These are phyloP conservation scores for Chlamydomonas sp. DNA, from an alignment of 139 green algal genomes.

Conservation along the genomic window DNA sequence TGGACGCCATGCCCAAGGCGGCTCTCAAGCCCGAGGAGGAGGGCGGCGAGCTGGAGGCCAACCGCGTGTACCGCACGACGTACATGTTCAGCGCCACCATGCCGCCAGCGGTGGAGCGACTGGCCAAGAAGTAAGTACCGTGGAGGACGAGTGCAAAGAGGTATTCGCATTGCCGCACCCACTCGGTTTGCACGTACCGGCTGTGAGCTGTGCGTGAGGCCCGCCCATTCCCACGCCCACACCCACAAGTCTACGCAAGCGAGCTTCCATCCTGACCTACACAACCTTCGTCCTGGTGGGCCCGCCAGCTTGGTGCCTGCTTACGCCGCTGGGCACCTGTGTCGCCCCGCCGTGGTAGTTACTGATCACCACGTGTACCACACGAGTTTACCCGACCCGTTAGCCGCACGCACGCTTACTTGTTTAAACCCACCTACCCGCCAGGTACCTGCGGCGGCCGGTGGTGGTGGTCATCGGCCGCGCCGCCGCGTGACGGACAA, in stretches of 20 bases:
- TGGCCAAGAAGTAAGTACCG: conserved; percentile 78
- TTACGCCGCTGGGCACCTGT: too few species aligned
- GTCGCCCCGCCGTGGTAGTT: too few species aligned
- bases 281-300: too few species aligned
- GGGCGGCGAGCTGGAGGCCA: conserved; percentile 67
- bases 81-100: conserved; percentile 99
- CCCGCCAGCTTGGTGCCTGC: too few species aligned
- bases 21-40: conserved; percentile 96
- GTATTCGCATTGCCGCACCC: background rate
- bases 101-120: conserved; percentile 90
- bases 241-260: too few species aligned
- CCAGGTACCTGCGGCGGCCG: conserved; percentile 82
- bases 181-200: background rate
- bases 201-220: background rate
- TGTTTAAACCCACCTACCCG: background rate
- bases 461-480: conserved; percentile 93
- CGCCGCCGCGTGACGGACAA: conserved; percentile 86
- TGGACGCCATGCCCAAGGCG: conserved; percentile 93
- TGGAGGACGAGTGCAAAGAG: conserved; percentile 61
- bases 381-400: too few species aligned
- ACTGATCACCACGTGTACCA: too few species aligned
- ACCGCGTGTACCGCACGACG: conserved; percentile 92
- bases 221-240: too few species aligned
- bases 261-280: too few species aligned
- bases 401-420: too few species aligned